A percentile compares a stretch with the other conserved stretches of the same genome.
Conservation (phyloP, 768 basidiomycete genomes). For the Lyophyllum decastes region DNA sequence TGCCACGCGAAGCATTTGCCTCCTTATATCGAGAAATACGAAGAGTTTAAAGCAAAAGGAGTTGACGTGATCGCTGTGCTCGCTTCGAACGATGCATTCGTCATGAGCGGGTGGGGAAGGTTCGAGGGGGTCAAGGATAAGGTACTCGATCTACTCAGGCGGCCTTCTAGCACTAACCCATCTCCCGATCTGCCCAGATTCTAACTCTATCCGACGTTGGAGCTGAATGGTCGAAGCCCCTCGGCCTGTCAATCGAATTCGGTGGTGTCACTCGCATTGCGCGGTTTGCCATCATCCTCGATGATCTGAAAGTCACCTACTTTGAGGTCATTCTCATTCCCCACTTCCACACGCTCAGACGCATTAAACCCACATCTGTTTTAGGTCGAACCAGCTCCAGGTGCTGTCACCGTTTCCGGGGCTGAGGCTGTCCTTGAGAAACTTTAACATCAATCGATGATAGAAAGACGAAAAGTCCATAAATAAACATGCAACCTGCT, state of each 20-base stretch:
- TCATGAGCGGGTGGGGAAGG: conserved; percentile 66
- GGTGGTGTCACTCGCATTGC: conserved; percentile 54
- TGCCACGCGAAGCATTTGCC: conserved; percentile 70
- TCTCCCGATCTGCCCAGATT: conserved; percentile 41
- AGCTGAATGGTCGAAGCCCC: conserved; percentile 54
- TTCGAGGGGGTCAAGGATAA: conserved; percentile 67
- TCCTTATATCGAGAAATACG: conserved; percentile 67
- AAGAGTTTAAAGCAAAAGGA: conserved; percentile 78
- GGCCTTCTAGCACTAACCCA: background rate
- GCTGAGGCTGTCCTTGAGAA: conserved; percentile 59
- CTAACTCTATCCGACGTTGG: conserved; percentile 56
- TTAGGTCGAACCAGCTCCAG: conserved; percentile 51
- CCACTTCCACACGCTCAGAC: conserved; percentile 10
- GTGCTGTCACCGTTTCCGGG: conserved; percentile 52
- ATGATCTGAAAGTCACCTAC: conserved; percentile 71
- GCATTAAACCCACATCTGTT: conserved; percentile 8
- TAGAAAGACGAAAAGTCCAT: conserved; percentile 3
- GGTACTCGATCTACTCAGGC: conserved; percentile 33
- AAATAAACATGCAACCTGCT: background rate
- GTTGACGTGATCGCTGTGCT: conserved; percentile 72
- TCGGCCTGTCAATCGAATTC: conserved; percentile 60
- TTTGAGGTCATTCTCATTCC: conserved; percentile 45
- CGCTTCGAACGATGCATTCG: conserved; percentile 81
- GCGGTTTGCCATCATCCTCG: conserved; percentile 66
- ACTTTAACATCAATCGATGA: conserved; percentile 27